Evolutionary conservation across 495 filamentous ascomycete genomes (phyloP).

Genomic region (Friedmanniomyces endolithicus): DNA sequence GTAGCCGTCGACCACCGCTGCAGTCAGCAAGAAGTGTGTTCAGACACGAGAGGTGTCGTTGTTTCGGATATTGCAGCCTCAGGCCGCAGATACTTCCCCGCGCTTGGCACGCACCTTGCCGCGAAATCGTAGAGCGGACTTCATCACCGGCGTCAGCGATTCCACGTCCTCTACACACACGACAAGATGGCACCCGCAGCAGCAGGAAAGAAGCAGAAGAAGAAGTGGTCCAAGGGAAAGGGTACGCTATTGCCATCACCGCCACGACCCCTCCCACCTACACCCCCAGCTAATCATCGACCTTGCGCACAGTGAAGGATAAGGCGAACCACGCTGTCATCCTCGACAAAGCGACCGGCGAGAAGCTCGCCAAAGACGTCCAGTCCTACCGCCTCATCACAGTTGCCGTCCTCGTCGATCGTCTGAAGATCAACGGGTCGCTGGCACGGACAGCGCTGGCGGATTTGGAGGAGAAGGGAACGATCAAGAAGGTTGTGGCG

Average conservation of each 20-base stretch:
- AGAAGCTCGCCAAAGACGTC: slow-evolving; percentile 93
- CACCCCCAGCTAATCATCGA: slow-evolving; percentile 9
- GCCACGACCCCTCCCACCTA: slow-evolving; percentile 8
- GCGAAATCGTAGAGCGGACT: not conserved
- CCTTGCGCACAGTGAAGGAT: slow-evolving; percentile 79
- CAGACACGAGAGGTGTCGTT: too few species aligned
- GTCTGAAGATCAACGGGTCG: slow-evolving; percentile 99
- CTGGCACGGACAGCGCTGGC: slow-evolving; percentile 78
- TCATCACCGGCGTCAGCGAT: not conserved
- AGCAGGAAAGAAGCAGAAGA: slow-evolving; percentile 94
- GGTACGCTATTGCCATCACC: slow-evolving; percentile 41
- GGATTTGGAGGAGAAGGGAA: slow-evolving; percentile 94
- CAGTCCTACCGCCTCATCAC: slow-evolving; percentile 99
- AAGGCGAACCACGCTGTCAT: slow-evolving; percentile 95
- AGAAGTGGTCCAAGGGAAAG: slow-evolving; percentile 99
- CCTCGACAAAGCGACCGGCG: slow-evolving; percentile 55
- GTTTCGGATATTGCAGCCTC: not conserved
- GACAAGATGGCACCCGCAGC: slow-evolving; percentile 34
- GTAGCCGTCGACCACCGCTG: too few species aligned
- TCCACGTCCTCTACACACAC: slow-evolving; percentile 1
- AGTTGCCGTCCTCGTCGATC: slow-evolving; percentile 93
- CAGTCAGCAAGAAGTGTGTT: too few species aligned
- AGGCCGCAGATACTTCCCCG: not conserved
- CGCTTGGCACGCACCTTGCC: slow-evolving; percentile 3
- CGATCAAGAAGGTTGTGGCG: slow-evolving; percentile 94